Percentiles rank a stretch among this genome's conserved stretches.
Evolutionary conservation across 2,329 filamentous ascomycete genomes (phyloP).

Genomic region (Delphinella strobiligena): DNA sequence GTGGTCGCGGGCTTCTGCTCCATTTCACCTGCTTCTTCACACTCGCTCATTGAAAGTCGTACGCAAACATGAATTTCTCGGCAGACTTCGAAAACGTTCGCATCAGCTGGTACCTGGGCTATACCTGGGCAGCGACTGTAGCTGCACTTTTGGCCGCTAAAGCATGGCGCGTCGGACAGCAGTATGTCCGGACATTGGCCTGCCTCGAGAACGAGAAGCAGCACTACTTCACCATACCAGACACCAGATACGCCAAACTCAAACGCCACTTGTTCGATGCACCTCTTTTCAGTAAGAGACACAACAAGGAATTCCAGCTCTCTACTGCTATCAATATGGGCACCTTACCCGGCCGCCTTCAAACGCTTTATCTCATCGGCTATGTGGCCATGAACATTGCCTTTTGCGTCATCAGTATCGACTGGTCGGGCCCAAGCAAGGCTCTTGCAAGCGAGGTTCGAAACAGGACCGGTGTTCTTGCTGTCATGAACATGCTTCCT

Average conservation of each 20-base stretch:
- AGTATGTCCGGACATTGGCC: constrained; percentile 60
- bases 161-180: constrained; percentile 45
- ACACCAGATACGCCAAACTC: constrained; percentile 32
- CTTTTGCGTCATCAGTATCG: constrained; percentile 42
- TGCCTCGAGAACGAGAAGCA: constrained; percentile 61
- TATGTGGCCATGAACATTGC: constrained; percentile 38
- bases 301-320: constrained; percentile 40
- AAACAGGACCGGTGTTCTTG: constrained; percentile 58
- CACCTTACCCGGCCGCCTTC: constrained; percentile 36
- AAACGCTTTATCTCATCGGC: constrained; percentile 32
- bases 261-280: constrained; percentile 36
- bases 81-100: constrained; percentile 17
- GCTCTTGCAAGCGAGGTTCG: constrained; percentile 58
- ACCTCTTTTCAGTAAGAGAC: constrained; percentile 34
- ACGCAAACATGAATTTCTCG: background rate
- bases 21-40: too few relatives aligned
- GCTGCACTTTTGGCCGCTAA: constrained; percentile 56
- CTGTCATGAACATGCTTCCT: constrained; percentile 67
- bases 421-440: constrained; percentile 46
- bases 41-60: too few relatives aligned
- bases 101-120: constrained; percentile 22
- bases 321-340: constrained; percentile 37
- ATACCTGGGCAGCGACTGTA: constrained; percentile 50
- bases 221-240: constrained; percentile 60
- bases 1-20: too few relatives aligned